Evolutionary conservation across 2,329 filamentous ascomycete genomes (phyloP), one percentile per base, ranked within the genome.

Genomic region (Penicillium glabrum): DNA sequence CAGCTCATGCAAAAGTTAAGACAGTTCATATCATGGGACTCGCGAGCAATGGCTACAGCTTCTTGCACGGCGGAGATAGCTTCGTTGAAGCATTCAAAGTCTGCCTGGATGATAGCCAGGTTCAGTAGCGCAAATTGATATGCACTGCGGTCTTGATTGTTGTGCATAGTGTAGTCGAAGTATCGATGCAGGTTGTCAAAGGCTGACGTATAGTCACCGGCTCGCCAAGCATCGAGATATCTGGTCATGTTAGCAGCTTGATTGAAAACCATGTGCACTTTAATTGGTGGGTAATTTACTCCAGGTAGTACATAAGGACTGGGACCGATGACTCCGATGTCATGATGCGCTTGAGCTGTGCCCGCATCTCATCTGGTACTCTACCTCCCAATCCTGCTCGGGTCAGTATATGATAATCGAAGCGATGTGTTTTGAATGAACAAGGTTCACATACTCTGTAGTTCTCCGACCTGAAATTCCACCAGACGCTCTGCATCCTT

Each of bases 121-220:
- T 97, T 97, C 69, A 99, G 87, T 14, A 98, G 79, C 0, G 95
- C 95, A 70, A 97, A 96, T 70, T 98, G 95, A 69, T 99, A 98
- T 67, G 93, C 93, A 5, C 89, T 84, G 24, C 90, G 87, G 67
- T 96, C 90, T 58, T 87, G 81, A 33, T 60, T 67, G 63, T 87
- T 89, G 67, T 95, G 89, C 86, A 96, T 92, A 1, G 93, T 95
- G 74, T 96, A 97, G 73, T 99, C 95, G 67, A 97, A 99, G 73
- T 97, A 99, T 51, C 91, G 88, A 72, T 98, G 93, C 21, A 99
- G 81, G 63, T 88, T 88, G 68, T 99, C 93, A 70, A 97, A 95
- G 0, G 95, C 89, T 1, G 90, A 91, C 13, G 90, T 87, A 68
- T 93, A 96, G 73, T 98, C 92, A 5, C 93, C 93, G 3, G 91